Conservation (phyloP, 2,329 filamentous ascomycete genomes). For the Scopulariopsis brevicaulis region DNA sequence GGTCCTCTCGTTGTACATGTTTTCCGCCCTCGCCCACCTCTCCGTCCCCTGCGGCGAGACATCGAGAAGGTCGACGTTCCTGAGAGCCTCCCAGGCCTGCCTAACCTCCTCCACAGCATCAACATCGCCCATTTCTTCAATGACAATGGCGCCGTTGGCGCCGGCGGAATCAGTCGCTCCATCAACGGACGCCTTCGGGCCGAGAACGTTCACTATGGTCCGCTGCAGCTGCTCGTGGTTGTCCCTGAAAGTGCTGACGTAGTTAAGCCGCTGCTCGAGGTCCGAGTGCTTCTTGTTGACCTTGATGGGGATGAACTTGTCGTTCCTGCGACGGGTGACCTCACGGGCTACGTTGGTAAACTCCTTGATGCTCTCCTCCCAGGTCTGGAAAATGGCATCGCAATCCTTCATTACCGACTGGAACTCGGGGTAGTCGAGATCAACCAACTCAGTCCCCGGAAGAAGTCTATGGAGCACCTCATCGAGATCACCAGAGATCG, state of each 20-base stretch:
- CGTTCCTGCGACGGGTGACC: slow-evolving; percentile 82
- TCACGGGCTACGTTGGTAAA: slow-evolving; percentile 97
- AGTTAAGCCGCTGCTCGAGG: slow-evolving; percentile 82
- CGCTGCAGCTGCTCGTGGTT: slow-evolving; percentile 96
- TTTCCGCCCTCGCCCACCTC: slow-evolving; percentile 87
- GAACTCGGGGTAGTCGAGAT: slow-evolving; percentile 88
- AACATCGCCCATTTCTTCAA: slow-evolving; percentile 93
- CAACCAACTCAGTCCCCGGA: slow-evolving; percentile 77
- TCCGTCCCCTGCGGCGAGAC: slow-evolving; percentile 83
- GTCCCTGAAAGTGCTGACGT: slow-evolving; percentile 87
- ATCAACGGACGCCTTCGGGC: slow-evolving; percentile 53
- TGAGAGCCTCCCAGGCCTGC: slow-evolving; percentile 86
- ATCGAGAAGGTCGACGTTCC: slow-evolving; percentile 91
- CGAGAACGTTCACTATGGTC: slow-evolving; percentile 94
- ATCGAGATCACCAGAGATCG: slow-evolving; percentile 89
- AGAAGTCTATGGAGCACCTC: slow-evolving; percentile 75
- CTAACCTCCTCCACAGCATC: slow-evolving; percentile 94
- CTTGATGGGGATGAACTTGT: slow-evolving; percentile 98
- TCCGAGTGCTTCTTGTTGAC: slow-evolving; percentile 79
- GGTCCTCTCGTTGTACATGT: slow-evolving; percentile 93
- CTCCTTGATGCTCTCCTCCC: slow-evolving; percentile 94
- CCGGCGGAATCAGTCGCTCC: slow-evolving; percentile 35
- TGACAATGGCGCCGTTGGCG: slow-evolving; percentile 53
- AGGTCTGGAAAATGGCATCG: slow-evolving; percentile 77
- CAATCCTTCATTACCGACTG: slow-evolving; percentile 72